Evolutionary conservation across 352 stramenopile species (phyloP), one percentile per base, ranked within the genome.

Genomic region (Phytophthora constricta): DNA sequence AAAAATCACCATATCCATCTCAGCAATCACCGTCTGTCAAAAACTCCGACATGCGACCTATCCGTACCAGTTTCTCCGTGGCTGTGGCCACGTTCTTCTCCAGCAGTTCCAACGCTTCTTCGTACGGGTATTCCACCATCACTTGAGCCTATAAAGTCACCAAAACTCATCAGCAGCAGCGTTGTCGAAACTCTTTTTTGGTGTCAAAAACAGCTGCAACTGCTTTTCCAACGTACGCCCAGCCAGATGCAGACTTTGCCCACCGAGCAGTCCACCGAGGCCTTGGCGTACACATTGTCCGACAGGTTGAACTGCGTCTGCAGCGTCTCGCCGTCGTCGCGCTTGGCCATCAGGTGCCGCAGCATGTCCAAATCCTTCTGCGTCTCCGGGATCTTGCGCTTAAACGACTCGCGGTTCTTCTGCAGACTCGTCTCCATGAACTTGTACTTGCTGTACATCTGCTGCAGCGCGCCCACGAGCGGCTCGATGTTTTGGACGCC

Each of bases 41-140:
- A n/a, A n/a, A n/a, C 14, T 45, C 2, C 37, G 27, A 26, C n/a
- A 45, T 25, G 26, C 39, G n/a, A 8, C 17, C 64, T 61, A 25
- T 34, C 2, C 78, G 9, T 62, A 93, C 86, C 66, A 96, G 58
- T 45, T 87, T 88, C 5, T 92, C 82, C n/a, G 74, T 83, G 17
- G 87, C 90, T 5, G 74, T 74, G 8, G 80, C 60, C 58, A 96
- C 68, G 66, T 95, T 97, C 57, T 78, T 70, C 61, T 91, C 65
- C 80, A 97, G 76, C 84, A 98, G 68, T 43, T 91, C 84, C 34
- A 97, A 80, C 11, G 96, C 96, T 68, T 99, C 97, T n/a, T 98
- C 87, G 69, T 98, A 99, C 47, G 93, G 96, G 74, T 98, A 98
- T 71, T 99, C 96, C 62, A 99, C 86, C 95, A 98, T 98, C 28